Percentiles rank a stretch among this genome's conserved stretches.
phyloP scores from a whole-genome alignment of 495 filamentous ascomycete species.

The Talaromyces ruber region DNA sequence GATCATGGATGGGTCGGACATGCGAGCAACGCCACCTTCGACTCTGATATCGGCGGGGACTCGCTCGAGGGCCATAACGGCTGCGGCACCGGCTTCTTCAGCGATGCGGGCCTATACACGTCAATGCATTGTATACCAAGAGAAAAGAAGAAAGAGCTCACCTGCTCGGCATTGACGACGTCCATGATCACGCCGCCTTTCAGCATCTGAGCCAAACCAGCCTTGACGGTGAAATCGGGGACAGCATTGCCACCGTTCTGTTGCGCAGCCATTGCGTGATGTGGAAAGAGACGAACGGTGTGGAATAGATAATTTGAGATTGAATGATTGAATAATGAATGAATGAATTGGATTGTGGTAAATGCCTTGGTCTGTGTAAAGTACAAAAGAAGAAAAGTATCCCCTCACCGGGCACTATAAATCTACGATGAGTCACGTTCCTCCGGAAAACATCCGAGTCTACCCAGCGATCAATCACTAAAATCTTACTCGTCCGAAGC shows the following conservation, averaged over 20 bases:
- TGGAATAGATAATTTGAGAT: not conserved
- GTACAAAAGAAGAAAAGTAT: not conserved
- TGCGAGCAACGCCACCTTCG: constrained; percentile 88
- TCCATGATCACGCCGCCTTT: constrained; percentile 99
- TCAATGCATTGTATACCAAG: not conserved
- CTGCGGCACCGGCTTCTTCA: constrained; percentile 90
- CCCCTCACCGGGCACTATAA: not conserved
- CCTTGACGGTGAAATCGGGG: constrained; percentile 69
- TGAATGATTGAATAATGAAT: not conserved
- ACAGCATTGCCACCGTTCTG: constrained; percentile 12
- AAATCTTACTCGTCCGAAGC: not conserved
- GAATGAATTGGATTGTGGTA: not conserved
- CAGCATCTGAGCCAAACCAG: constrained; percentile 90
- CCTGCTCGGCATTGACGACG: constrained; percentile 88
- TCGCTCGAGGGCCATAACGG: constrained; percentile 97
- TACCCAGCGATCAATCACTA: not conserved
- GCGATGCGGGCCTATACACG: constrained; percentile 71
- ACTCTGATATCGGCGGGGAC: constrained; percentile 94
- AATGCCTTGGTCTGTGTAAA: not conserved
- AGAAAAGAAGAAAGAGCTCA: constrained; percentile 19
- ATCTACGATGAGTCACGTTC: not conserved
- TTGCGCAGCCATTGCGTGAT: constrained; percentile 24
- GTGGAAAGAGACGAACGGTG: not conserved
- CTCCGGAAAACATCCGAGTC: not conserved
- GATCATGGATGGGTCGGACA: constrained; percentile 95